A percentile compares a stretch with the other conserved stretches of the same genome.
phyloP scores from a whole-genome alignment of 345 rosid species.

The Syzygium aromaticum region DNA sequence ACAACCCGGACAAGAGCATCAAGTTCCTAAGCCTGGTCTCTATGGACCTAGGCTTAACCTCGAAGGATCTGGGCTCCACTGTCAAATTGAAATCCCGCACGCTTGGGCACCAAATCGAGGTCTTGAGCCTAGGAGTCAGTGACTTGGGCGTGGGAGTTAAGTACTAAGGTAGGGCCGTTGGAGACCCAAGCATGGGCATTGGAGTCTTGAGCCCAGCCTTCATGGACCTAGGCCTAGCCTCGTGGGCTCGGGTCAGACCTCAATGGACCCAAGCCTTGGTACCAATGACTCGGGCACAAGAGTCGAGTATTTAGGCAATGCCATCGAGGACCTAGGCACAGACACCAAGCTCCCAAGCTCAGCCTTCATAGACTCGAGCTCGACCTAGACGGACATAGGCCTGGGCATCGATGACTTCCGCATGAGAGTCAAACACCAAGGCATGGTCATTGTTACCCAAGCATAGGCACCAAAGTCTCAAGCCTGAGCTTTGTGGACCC shows the following conservation, averaged over 20 bases:
- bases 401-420: background rate
- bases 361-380: background rate
- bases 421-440: accelerated
- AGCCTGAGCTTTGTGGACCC: background rate
- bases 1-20: background rate
- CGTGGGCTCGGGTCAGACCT: accelerated
- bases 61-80: background rate
- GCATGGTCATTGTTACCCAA: background rate
- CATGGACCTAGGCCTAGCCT: accelerated
- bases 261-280: background rate
- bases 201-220: background rate
- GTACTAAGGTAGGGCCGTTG: too few relatives aligned
- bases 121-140: accelerated
- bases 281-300: background rate
- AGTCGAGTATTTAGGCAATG: background rate
- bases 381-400: background rate
- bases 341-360: background rate
- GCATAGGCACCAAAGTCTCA: accelerated
- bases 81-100: background rate
- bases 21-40: accelerated
- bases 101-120: background rate
- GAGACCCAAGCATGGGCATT: background rate
- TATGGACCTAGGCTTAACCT: accelerated
- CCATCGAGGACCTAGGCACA: background rate
- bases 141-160: background rate